Conservation (phyloP, 2,329 filamentous ascomycete genomes). For the Beauveria bassiana region DNA sequence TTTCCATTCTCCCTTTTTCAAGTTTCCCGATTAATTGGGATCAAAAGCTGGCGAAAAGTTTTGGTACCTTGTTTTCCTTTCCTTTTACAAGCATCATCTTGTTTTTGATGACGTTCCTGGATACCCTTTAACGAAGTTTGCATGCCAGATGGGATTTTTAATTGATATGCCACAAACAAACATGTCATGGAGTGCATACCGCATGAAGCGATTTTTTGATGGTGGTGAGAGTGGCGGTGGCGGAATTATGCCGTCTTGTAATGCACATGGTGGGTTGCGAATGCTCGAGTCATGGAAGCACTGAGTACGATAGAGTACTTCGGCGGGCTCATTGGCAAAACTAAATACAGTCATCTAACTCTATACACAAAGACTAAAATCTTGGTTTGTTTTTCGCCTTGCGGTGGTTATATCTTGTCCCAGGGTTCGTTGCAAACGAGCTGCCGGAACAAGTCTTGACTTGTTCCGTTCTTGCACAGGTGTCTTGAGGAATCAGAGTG, state of each 20-base stretch:
- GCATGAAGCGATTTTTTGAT: not conserved
- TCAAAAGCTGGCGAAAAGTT: constrained; percentile 12
- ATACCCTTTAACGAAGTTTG: constrained; percentile 11
- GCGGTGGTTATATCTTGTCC: not conserved
- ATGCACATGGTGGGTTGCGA: not conserved
- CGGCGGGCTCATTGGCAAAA: not conserved
- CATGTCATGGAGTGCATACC: not conserved
- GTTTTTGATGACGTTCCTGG: constrained; percentile 3
- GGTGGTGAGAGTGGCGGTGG: not conserved
- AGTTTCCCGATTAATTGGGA: not conserved
- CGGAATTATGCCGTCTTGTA: not conserved
- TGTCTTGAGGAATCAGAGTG: too few species aligned
- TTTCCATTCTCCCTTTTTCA: constrained; percentile 13
- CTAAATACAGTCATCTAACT: not conserved
- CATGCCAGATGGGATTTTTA: not conserved
- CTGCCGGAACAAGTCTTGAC: too few species aligned
- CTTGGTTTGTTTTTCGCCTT: not conserved
- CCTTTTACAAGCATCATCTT: not conserved
- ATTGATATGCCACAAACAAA: not conserved
- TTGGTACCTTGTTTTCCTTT: constrained; percentile 3
- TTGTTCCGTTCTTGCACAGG: too few species aligned
- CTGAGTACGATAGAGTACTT: not conserved
- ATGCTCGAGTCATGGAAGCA: not conserved
- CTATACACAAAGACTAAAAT: not conserved
- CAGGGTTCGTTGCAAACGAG: not conserved